Percentiles rank a stretch among this genome's conserved stretches.
Evolutionary conservation across 2,329 filamentous ascomycete species (phyloP).

Genomic region (Dactylellina parvicollis): DNA sequence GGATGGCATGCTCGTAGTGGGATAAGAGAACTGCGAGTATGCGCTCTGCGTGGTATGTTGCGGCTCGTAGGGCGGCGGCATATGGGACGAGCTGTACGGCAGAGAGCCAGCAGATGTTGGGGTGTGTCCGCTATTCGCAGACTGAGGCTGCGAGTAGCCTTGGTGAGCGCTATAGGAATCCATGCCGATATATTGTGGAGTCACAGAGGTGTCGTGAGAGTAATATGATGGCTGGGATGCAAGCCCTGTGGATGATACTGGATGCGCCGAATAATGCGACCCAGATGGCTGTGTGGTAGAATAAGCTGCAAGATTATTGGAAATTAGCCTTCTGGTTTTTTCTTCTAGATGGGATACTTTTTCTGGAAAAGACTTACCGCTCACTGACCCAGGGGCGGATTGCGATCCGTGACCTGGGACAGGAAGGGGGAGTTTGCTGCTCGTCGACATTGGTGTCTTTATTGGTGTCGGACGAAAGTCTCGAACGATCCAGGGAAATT

Average conservation of each 20-base stretch:
- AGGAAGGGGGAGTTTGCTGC: constrained; percentile 52
- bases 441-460: constrained; percentile 46
- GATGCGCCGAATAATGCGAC: constrained; percentile 50
- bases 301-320: constrained; percentile 29
- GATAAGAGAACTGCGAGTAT: constrained; percentile 46
- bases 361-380: constrained; percentile 43
- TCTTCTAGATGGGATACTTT: neutral
- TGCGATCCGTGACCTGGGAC: constrained; percentile 51
- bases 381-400: constrained; percentile 51
- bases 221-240: constrained; percentile 47
- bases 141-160: constrained; percentile 51
- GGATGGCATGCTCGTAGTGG: constrained; percentile 48
- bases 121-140: constrained; percentile 47
- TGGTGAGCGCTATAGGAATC: constrained; percentile 50
- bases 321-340: neutral
- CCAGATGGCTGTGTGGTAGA: constrained; percentile 47
- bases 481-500: constrained; percentile 15
- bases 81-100: constrained; percentile 48
- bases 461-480: constrained; percentile 19
- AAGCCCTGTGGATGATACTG: constrained; percentile 36
- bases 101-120: constrained; percentile 47
- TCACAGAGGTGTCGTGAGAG: constrained; percentile 45
- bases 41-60: constrained; percentile 50
- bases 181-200: constrained; percentile 52
- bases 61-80: constrained; percentile 52